A percentile compares a stretch with the other conserved stretches of the same genome.
Conservation (phyloP, 306 rosid genomes). For the Rosa rugosa region DNA sequence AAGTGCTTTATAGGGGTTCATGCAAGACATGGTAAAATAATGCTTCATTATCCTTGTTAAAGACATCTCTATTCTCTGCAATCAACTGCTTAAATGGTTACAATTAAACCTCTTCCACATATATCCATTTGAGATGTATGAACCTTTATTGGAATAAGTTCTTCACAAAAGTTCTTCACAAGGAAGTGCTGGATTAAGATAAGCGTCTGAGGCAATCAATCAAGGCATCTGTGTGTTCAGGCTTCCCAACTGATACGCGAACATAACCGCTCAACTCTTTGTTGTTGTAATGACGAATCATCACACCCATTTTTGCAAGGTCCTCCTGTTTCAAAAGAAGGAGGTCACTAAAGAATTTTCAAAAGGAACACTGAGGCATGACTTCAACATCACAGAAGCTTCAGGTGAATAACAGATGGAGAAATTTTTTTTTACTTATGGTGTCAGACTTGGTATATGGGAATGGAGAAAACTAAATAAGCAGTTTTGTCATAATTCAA, state of each 20-base stretch:
- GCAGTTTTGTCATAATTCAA: not conserved
- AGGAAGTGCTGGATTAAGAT: slow-evolving; percentile 14
- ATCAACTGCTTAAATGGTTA: not conserved
- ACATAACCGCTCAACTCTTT: slow-evolving; percentile 88
- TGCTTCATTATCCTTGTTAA: not conserved
- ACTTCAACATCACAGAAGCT: not conserved
- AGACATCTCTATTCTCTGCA: not conserved
- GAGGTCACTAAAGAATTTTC: not conserved
- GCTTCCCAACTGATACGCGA: slow-evolving; percentile 92
- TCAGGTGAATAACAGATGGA: not conserved
- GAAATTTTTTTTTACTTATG: not conserved
- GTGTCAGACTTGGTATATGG: not conserved
- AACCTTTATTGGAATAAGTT: not conserved
- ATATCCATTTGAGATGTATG: not conserved
- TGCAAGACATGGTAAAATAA: not conserved
- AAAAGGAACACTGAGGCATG: not conserved
- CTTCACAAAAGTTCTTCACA: not conserved
- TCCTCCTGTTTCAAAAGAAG: slow-evolving; percentile 57
- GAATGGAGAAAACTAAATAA: not conserved
- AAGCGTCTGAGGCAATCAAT: slow-evolving; percentile 63
- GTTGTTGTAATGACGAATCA: slow-evolving; percentile 91
- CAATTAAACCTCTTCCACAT: not conserved
- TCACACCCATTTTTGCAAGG: slow-evolving; percentile 92
- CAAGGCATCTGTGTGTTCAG: slow-evolving; percentile 74
- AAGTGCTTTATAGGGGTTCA: not conserved